phyloP scores from a whole-genome alignment of 352 stramenopile genomes.

The Phytophthora vignae region DNA sequence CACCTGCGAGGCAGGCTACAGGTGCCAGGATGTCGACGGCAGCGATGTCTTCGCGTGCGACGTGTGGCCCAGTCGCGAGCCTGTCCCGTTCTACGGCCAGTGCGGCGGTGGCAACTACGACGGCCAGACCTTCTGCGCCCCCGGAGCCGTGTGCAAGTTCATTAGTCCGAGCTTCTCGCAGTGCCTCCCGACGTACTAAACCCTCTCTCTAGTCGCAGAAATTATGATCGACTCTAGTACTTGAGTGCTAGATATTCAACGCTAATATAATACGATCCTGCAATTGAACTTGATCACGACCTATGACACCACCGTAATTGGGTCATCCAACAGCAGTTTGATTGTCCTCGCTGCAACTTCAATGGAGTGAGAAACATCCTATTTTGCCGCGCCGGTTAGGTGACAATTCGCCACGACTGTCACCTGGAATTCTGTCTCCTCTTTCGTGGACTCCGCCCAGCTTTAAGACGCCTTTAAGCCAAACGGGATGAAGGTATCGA shows the following conservation, averaged over 20 bases:
- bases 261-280: neutral
- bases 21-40: conserved; percentile 21
- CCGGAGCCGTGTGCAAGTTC: conserved; percentile 36
- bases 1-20: conserved; percentile 25
- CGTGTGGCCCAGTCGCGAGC: conserved; percentile 28
- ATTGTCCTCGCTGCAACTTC: neutral
- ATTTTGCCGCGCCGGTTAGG: too few species aligned
- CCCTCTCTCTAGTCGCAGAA: neutral
- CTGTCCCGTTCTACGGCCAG: conserved; percentile 36
- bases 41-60: conserved; percentile 19
- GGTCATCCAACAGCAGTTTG: neutral
- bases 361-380: too few species aligned
- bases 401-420: too few species aligned
- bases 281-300: neutral
- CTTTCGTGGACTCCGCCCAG: neutral
- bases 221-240: neutral
- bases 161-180: conserved; percentile 37
- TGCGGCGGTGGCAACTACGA: conserved; percentile 34
- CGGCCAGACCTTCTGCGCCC: conserved; percentile 36
- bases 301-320: too few species aligned
- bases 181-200: conserved; percentile 38
- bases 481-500: neutral
- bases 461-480: neutral
- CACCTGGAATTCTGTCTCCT: neutral
- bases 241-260: neutral